phyloP scores from a whole-genome alignment of 441 rosid genomes.

The Erodium moschatum region DNA sequence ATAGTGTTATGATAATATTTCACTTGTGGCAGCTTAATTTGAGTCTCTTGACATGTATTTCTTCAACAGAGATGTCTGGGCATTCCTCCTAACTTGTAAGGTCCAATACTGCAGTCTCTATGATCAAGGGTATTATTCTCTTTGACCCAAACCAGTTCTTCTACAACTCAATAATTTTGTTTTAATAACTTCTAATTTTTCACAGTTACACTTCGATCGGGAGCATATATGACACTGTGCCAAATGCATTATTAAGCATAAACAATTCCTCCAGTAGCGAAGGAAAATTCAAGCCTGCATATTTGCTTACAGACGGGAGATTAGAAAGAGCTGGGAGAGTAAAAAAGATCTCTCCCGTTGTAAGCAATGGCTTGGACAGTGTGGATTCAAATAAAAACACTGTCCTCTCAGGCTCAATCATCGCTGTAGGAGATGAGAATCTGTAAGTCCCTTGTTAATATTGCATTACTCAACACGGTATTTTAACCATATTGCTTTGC shows the following conservation, averaged over 20 bases:
- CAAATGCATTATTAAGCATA: constrained; percentile 62
- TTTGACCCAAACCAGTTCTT: constrained; percentile 15
- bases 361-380: constrained; percentile 30
- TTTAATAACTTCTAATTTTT: constrained; percentile 21
- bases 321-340: constrained; percentile 91
- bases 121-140: constrained; percentile 73
- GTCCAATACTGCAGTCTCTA: constrained; percentile 94
- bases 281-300: constrained; percentile 84
- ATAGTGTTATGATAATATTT: neutral
- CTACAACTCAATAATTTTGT: constrained; percentile 6
- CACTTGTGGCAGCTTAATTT: constrained; percentile 7
- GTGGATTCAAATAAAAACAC: constrained; percentile 35
- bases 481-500: neutral
- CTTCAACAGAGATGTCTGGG: constrained; percentile 91
- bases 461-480: neutral
- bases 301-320: constrained; percentile 94
- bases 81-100: constrained; percentile 83
- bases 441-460: constrained; percentile 62
- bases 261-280: constrained; percentile 34
- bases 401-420: constrained; percentile 51
- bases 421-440: constrained; percentile 95
- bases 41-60: constrained; percentile 19
- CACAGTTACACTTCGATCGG: constrained; percentile 94
- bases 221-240: constrained; percentile 85
- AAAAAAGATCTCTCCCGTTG: constrained; percentile 38